phyloP scores from a whole-genome alignment of 2,329 filamentous ascomycete genomes.

The Colletotrichum sp. region DNA sequence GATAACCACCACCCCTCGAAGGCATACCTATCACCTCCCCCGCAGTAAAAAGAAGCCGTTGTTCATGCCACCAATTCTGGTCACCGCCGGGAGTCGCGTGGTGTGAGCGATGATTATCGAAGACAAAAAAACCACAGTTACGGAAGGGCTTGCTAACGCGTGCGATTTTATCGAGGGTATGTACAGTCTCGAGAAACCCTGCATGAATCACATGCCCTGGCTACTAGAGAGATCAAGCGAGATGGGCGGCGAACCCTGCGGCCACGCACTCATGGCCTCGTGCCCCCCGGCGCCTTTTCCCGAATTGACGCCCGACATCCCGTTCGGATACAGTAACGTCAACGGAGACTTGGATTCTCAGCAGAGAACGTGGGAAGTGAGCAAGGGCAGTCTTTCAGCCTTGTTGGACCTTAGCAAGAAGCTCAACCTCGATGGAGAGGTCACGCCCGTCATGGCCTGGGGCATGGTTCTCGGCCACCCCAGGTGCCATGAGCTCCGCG shows the following conservation, averaged over 20 bases:
- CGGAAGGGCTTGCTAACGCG: constrained; percentile 47
- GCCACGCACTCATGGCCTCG: constrained; percentile 92
- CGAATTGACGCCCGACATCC: constrained; percentile 53
- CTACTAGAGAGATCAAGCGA: constrained; percentile 67
- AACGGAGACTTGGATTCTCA: constrained; percentile 49
- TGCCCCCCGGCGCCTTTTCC: constrained; percentile 75
- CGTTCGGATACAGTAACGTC: constrained; percentile 54
- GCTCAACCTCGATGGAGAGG: constrained; percentile 84
- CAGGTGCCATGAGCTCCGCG: constrained; percentile 68
- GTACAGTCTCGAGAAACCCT: constrained; percentile 85
- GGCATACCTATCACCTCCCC: constrained; percentile 71
- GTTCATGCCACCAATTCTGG: constrained; percentile 11
- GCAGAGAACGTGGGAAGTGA: constrained; percentile 81
- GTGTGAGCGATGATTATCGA: constrained; percentile 5
- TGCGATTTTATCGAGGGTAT: constrained; percentile 39
- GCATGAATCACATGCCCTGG: constrained; percentile 89
- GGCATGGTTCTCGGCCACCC: constrained; percentile 79
- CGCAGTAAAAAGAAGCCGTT: constrained; percentile 44
- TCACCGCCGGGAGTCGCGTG: constrained; percentile 13
- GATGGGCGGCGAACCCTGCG: constrained; percentile 73
- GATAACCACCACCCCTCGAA: constrained; percentile 61
- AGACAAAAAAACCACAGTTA: constrained; percentile 14
- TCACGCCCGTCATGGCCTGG: constrained; percentile 96
- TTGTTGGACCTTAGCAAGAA: constrained; percentile 84
- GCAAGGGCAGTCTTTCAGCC: constrained; percentile 77